Evolutionary conservation across 2,329 filamentous ascomycete genomes (phyloP).

Genomic region (Exophiala lecanii-corni): DNA sequence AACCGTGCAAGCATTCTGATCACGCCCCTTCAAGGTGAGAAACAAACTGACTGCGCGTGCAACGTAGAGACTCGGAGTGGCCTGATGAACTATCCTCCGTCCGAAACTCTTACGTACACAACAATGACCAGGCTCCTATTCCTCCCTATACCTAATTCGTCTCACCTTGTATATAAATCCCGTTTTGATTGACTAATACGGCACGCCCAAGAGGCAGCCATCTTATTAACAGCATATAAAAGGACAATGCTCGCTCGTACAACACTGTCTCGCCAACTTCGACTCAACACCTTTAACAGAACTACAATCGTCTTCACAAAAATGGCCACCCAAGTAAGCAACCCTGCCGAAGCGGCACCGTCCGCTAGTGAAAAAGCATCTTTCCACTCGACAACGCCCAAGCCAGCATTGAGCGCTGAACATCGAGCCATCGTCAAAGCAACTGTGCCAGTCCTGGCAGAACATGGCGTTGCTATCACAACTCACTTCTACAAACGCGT

Average conservation of each 20-base stretch:
- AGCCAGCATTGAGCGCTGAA: conserved; percentile 47
- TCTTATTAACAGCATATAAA: neutral
- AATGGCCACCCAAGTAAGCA: neutral
- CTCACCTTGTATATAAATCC: neutral
- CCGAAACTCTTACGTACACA: neutral
- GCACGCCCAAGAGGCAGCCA: neutral
- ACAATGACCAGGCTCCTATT: neutral
- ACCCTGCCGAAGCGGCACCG: neutral
- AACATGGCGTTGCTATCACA: conserved; percentile 65
- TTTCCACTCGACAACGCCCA: conserved; percentile 1
- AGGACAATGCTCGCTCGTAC: neutral
- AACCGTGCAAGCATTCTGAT: too few relatives aligned
- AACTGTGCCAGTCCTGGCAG: conserved; percentile 63
- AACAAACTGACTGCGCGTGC: neutral
- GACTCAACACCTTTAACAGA: neutral
- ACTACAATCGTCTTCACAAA: neutral
- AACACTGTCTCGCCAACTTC: neutral
- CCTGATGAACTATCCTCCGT: neutral
- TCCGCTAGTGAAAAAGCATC: neutral
- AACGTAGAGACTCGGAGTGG: neutral
- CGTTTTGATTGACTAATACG: neutral
- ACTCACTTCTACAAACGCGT: conserved; percentile 68
- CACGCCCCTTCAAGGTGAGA: too few relatives aligned
- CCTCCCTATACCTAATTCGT: neutral
- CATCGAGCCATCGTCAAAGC: conserved; percentile 64